Evolutionary conservation across 202 grass and related monocot genomes (phyloP), one percentile per base, ranked within the genome.

Genomic region (Panicum hallii): DNA sequence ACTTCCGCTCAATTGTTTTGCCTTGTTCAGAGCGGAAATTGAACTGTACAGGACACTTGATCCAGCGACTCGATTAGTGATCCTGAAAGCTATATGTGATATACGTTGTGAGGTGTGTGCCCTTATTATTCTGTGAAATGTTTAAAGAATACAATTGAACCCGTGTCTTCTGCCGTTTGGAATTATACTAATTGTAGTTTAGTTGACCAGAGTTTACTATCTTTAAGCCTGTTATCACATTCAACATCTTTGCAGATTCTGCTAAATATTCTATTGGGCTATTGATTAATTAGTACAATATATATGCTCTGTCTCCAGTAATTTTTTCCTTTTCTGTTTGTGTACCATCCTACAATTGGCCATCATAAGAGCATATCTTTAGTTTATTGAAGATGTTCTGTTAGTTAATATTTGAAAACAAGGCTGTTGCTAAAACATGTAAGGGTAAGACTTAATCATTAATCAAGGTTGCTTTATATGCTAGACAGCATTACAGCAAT

Each of bases 11-110:
- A 14, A 4, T 53, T 53, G 46, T 57, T 79, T 44, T 54, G 16
- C 58, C 17, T 84, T 92, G 64, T 36, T 67, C 82, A 98, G 96
- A 28, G 63, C 22, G 84, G 96, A 98, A 87, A 84, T 90, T 81
- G 91, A 98, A 86, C 85, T 73, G 32, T 98, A 98, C 76, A 93
- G 83, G 70, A 68, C 68, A 77, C 96, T 98, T 89, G 96, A 98
- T 68, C 96, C 96, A 68, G 87, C 83, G 60, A 94, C 82, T 69
- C 91, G 96, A 60, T 80, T 98, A 76, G 30, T 93, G 78, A 95
- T 98, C 75, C 79, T 98, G 78, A 98, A 98, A 85, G 96, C 88
- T 26, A 83, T 98, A 81, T 98, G 96, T 82, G 96, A 98, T 78
- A 94, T 98, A 74, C 96, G 96, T 48, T 77, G 89, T 64, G 95